Base-by-base conservation (phyloP, 768 basidiomycete genomes). In the Suillus subluteus region DNA sequence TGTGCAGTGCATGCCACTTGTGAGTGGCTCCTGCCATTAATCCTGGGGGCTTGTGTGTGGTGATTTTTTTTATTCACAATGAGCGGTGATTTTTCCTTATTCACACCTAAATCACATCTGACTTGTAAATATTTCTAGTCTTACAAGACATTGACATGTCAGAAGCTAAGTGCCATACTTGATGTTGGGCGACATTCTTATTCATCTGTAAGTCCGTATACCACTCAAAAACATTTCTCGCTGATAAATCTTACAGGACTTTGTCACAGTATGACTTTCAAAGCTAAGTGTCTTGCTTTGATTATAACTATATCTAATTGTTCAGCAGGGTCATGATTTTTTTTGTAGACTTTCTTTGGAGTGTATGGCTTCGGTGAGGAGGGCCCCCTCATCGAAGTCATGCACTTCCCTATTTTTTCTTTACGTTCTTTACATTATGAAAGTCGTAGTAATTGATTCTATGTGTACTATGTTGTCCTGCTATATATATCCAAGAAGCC, bases 31-130 rank as follows among this genome's bases (percentile, higher is more conserved):
- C 32, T 32, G n/a, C n/a, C n/a, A n/a, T n/a, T n/a, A n/a, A n/a
- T n/a, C n/a, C n/a, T n/a, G n/a, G n/a, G n/a, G n/a, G n/a, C n/a
- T n/a, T n/a, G n/a, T n/a, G n/a, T n/a, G n/a, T n/a, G 32, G 4
- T 50, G 48, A 50, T 50, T 50, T 50, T 50, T 50, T 23, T 50
- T 50, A 50, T 50, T 50, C 48, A 50, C n/a, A n/a, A n/a, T n/a
- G n/a, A n/a, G n/a, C n/a, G n/a, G n/a, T n/a, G n/a, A n/a, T n/a
- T n/a, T n/a, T n/a, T n/a, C n/a, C n/a, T n/a, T n/a, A n/a, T n/a
- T n/a, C n/a, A n/a, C n/a, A n/a, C n/a, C n/a, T 50, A 50, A 26
- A 23, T 26, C 48, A 50, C 48, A 50, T 26, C 48, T 50, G 48
- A 50, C 48, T n/a, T n/a, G n/a, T n/a, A n/a, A n/a, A n/a, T n/a